phyloP scores from a whole-genome alignment of 805 yeast genomes.

The Yamadazyma laniorum region DNA sequence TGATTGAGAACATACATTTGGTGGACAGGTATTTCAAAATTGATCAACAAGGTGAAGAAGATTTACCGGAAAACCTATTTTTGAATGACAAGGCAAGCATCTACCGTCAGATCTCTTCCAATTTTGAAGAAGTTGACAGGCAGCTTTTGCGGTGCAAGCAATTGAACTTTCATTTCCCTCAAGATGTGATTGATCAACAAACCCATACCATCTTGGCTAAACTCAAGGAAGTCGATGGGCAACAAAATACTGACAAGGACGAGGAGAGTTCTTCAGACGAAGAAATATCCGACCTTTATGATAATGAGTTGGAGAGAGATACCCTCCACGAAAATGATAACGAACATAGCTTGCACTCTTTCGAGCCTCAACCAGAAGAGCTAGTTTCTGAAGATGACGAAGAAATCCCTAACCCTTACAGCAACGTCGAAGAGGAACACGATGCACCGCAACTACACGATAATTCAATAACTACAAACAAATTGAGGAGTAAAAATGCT shows the following conservation, averaged over 20 bases:
- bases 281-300: constrained; percentile 1
- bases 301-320: constrained; percentile 2
- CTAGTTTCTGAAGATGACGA: too few species aligned
- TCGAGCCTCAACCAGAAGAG: too few species aligned
- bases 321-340: neutral
- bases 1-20: constrained; percentile 24
- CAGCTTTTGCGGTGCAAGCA: constrained; percentile 22
- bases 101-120: constrained; percentile 9
- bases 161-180: constrained; percentile 25
- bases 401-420: constrained; percentile 6
- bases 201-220: constrained; percentile 7
- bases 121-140: constrained; percentile 13
- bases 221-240: constrained; percentile 9
- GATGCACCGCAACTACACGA: too few species aligned
- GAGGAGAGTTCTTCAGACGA: constrained; percentile 2
- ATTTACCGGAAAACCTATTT: constrained; percentile 4
- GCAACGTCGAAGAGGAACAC: constrained; percentile 3
- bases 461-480: too few species aligned
- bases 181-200: constrained; percentile 17
- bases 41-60: constrained; percentile 4
- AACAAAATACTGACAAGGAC: constrained; percentile 1
- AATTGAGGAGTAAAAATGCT: too few species aligned
- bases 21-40: constrained; percentile 11
- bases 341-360: too few species aligned
- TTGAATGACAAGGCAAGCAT: constrained; percentile 9